Evolutionary conservation across 495 filamentous ascomycete species (phyloP).

Genomic region (Trichoderma gamsii): DNA sequence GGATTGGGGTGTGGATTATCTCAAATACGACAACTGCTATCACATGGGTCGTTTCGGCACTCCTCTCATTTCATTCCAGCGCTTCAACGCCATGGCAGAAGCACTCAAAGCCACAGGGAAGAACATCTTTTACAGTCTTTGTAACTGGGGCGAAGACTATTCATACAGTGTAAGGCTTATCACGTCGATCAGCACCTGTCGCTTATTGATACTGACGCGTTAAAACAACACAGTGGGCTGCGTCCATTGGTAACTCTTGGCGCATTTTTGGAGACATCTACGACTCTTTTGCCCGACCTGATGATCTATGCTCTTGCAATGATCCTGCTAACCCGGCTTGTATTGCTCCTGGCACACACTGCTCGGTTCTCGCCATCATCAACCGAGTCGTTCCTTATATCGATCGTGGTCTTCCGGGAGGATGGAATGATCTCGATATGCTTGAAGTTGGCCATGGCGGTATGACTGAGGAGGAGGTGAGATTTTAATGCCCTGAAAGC

Average conservation of each 20-base stretch:
- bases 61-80: slow-evolving; percentile 4
- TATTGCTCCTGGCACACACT: slow-evolving; percentile 10
- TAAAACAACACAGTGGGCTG: background rate
- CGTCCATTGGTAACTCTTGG: slow-evolving; percentile 2
- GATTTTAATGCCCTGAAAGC: background rate
- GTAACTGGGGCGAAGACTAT: slow-evolving; percentile 9
- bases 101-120: slow-evolving; percentile 4
- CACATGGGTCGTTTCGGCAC: slow-evolving; percentile 11
- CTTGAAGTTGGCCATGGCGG: slow-evolving; percentile 59
- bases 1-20: slow-evolving; percentile 32
- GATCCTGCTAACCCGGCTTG: slow-evolving; percentile 9
- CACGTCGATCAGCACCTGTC: too few species aligned
- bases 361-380: slow-evolving; percentile 1
- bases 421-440: slow-evolving; percentile 59
- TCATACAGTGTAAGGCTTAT: background rate
- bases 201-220: background rate
- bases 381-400: slow-evolving; percentile 8
- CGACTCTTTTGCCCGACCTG: background rate
- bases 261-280: slow-evolving; percentile 1
- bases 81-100: background rate
- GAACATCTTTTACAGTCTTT: slow-evolving; percentile 11
- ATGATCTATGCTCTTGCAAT: slow-evolving; percentile 9
- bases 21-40: slow-evolving; percentile 34
- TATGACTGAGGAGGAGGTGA: slow-evolving; percentile 24
- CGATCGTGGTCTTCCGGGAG: slow-evolving; percentile 34